These are phyloP conservation scores for Phytophthora nicotianae DNA, from an alignment of 352 stramenopile species.

Conservation along the genomic window DNA sequence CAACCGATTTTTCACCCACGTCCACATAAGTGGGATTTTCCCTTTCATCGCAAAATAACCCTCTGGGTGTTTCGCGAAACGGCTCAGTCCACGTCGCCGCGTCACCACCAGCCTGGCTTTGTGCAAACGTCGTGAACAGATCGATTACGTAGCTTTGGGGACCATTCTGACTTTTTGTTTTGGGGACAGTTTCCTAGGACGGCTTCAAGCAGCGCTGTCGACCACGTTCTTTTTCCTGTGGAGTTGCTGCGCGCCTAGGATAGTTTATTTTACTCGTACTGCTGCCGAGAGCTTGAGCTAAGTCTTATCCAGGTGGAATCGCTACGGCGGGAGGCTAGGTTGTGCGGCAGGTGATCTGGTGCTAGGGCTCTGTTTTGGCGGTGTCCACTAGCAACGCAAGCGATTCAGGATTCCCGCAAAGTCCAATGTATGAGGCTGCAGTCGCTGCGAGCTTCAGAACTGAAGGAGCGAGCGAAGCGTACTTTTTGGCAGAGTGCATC, in stretches of 20 bases:
- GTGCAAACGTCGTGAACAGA: constrained; percentile 8
- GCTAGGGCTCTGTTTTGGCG: constrained; percentile 5
- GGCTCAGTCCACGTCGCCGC: not conserved
- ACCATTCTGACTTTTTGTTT: not conserved
- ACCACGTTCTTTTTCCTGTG: constrained; percentile 13
- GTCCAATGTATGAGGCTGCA: not conserved
- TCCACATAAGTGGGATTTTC: not conserved
- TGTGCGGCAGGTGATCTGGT: constrained; percentile 3
- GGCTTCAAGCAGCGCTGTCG: constrained; percentile 3
- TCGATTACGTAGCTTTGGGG: not conserved
- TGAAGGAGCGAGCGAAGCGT: not conserved
- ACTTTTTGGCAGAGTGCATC: not conserved
- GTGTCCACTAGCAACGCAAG: too few relatives aligned
- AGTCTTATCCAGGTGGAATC: constrained; percentile 2
- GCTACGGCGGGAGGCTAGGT: constrained; percentile 1
- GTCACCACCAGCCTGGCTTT: constrained; percentile 3
- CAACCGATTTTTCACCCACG: constrained; percentile 3
- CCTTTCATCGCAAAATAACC: not conserved
- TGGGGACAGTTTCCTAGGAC: not conserved
- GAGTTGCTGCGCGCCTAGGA: not conserved
- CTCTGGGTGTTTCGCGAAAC: constrained; percentile 1
- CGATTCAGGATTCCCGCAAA: not conserved
- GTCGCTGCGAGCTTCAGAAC: not conserved
- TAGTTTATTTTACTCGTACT: too few relatives aligned
- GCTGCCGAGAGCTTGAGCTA: not conserved